phyloP scores from a whole-genome alignment of 2,329 filamentous ascomycete species.

The Fusarium siculi region DNA sequence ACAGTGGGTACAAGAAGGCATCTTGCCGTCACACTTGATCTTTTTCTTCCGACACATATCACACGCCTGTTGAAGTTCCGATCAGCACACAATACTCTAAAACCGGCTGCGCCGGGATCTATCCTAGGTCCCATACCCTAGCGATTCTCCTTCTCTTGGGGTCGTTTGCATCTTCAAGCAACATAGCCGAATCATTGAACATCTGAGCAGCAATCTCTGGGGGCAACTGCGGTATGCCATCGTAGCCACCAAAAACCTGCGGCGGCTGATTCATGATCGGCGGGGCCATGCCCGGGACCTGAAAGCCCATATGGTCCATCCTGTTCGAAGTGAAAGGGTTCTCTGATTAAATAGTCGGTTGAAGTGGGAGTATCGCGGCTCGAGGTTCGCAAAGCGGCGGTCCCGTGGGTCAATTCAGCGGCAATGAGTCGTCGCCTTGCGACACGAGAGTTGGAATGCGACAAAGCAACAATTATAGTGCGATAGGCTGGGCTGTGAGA shows the following conservation, averaged over 20 bases:
- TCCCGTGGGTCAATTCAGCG: slow-evolving; percentile 21
- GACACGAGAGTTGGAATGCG: not conserved
- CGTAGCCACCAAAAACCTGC: slow-evolving; percentile 76
- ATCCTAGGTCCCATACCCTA: slow-evolving; percentile 67
- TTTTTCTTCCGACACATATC: slow-evolving; percentile 98
- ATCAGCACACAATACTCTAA: slow-evolving; percentile 25
- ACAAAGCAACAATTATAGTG: not conserved
- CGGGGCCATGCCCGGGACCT: slow-evolving; percentile 67
- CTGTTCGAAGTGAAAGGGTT: not conserved
- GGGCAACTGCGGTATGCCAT: slow-evolving; percentile 67
- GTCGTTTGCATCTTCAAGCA: slow-evolving; percentile 77
- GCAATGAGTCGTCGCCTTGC: slow-evolving; percentile 9
- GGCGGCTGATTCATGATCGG: slow-evolving; percentile 74
- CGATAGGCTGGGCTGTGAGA: not conserved
- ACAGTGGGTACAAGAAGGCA: slow-evolving; percentile 94
- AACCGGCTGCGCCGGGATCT: not conserved
- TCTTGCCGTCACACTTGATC: slow-evolving; percentile 97
- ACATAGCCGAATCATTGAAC: slow-evolving; percentile 65
- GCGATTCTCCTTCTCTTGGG: slow-evolving; percentile 90
- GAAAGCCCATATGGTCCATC: slow-evolving; percentile 65
- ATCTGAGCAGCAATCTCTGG: slow-evolving; percentile 69
- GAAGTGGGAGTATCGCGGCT: slow-evolving; percentile 1
- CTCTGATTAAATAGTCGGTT: not conserved
- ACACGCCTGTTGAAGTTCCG: slow-evolving; percentile 72
- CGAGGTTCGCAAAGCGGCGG: slow-evolving; percentile 14